Conservation (phyloP, 2,329 filamentous ascomycete species). For the Nigrospora osmanthi region DNA sequence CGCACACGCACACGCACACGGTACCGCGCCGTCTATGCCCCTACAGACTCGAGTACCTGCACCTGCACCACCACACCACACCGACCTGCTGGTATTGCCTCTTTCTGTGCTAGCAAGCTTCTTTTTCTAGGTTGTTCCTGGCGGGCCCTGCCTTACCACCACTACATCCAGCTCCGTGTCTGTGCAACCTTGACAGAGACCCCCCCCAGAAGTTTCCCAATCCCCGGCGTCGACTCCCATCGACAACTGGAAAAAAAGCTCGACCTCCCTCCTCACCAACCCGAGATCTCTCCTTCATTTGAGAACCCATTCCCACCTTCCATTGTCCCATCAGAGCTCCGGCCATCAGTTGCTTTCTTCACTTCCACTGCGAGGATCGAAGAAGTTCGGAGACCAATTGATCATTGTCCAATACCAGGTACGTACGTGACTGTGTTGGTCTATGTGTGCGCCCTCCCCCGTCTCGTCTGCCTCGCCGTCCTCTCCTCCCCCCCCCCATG, state of each 20-base stretch:
- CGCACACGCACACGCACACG: too few species aligned
- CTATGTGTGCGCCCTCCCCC: too few species aligned
- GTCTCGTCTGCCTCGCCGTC: too few species aligned
- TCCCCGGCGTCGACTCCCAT: slow-evolving; percentile 1
- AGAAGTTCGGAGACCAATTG: too few species aligned
- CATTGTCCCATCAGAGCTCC: background rate
- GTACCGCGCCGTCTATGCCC: too few species aligned
- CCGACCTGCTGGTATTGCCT: too few species aligned
- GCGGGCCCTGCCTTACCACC: background rate
- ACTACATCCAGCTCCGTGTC: slow-evolving; percentile 2
- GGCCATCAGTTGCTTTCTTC: background rate
- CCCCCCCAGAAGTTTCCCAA: slow-evolving; percentile 1
- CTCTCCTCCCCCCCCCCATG: too few species aligned
- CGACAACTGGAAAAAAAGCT: slow-evolving; percentile 1
- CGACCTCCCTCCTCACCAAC: slow-evolving; percentile 1
- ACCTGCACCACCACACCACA: too few species aligned
- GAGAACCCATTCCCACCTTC: background rate
- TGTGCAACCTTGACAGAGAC: background rate
- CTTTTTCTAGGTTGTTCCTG: slow-evolving; percentile 3
- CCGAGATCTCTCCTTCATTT: background rate
- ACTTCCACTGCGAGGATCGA: too few species aligned
- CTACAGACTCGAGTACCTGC: too few species aligned
- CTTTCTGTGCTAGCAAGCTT: background rate
- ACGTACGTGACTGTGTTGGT: too few species aligned
- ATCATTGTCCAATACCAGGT: too few species aligned